A percentile compares a stretch with the other conserved stretches of the same genome.
These are phyloP conservation scores for Phytophthora pistaciae DNA, from an alignment of 352 stramenopile species.

Conservation along the genomic window DNA sequence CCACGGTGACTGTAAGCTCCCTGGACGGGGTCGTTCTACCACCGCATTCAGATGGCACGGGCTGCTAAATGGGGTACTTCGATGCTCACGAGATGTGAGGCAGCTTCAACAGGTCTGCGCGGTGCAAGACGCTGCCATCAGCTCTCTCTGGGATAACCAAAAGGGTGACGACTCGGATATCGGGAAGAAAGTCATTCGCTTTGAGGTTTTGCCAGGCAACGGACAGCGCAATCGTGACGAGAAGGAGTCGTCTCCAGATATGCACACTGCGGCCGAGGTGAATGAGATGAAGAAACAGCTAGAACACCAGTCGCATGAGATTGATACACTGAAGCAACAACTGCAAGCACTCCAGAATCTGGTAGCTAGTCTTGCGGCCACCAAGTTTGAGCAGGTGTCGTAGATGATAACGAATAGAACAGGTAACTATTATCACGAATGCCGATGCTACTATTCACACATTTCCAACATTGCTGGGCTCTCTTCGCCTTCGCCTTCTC, in stretches of 20 bases:
- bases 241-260: not conserved
- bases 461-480: too few species aligned
- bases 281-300: slow-evolving; percentile 28
- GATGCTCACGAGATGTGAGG: slow-evolving; percentile 40
- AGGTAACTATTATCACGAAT: too few species aligned
- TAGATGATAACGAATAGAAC: not conserved
- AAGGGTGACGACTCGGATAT: not conserved
- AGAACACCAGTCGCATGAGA: slow-evolving; percentile 37
- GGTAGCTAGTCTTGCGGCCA: slow-evolving; percentile 16
- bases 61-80: slow-evolving; percentile 21
- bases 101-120: slow-evolving; percentile 60
- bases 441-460: too few species aligned
- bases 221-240: not conserved
- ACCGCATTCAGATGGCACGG: slow-evolving; percentile 5
- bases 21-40: not conserved
- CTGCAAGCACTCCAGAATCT: slow-evolving; percentile 34
- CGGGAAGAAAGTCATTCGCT: slow-evolving; percentile 10
- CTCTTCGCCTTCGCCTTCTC: too few species aligned
- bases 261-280: slow-evolving; percentile 5
- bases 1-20: slow-evolving; percentile 6
- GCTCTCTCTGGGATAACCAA: slow-evolving; percentile 24
- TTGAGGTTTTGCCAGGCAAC: slow-evolving; percentile 3
- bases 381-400: slow-evolving; percentile 5
- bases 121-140: slow-evolving; percentile 51
- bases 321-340: slow-evolving; percentile 34